Evolutionary conservation across 129 eudicot genomes (phyloP).

Genomic region (Artemisia annua): DNA sequence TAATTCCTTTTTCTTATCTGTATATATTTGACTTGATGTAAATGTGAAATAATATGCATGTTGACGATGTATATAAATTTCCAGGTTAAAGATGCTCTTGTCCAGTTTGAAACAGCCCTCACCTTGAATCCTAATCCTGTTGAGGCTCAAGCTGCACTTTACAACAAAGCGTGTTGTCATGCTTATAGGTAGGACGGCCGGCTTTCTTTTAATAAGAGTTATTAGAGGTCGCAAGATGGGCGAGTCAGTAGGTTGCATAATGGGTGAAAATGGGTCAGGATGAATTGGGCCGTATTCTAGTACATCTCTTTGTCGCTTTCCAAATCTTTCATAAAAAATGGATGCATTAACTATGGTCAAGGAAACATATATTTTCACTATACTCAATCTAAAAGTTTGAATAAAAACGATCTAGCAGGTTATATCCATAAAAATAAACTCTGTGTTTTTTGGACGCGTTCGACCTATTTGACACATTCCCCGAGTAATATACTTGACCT

Average conservation of each 20-base stretch:
- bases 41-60: neutral
- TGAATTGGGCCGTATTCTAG: too few species aligned
- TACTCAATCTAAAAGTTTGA: neutral
- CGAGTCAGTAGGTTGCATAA: neutral
- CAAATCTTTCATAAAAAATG: too few species aligned
- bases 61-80: conserved; percentile 8
- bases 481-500: too few species aligned
- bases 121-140: conserved; percentile 72
- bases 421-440: too few species aligned
- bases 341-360: too few species aligned
- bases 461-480: too few species aligned
- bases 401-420: too few species aligned
- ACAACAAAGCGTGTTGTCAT: conserved; percentile 98
- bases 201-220: neutral
- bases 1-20: too few species aligned
- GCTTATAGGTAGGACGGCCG: conserved; percentile 70
- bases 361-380: too few species aligned
- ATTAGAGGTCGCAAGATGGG: neutral
- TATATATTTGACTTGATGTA: neutral
- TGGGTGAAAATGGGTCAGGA: too few species aligned
- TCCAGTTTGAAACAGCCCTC: conserved; percentile 87
- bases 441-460: neutral
- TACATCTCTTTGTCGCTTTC: too few species aligned
- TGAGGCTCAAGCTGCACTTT: conserved; percentile 96
- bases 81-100: conserved; percentile 89